These are phyloP conservation scores for Amphicarpaea edgeworthii DNA, from an alignment of 306 rosid genomes.

Conservation along the genomic window DNA sequence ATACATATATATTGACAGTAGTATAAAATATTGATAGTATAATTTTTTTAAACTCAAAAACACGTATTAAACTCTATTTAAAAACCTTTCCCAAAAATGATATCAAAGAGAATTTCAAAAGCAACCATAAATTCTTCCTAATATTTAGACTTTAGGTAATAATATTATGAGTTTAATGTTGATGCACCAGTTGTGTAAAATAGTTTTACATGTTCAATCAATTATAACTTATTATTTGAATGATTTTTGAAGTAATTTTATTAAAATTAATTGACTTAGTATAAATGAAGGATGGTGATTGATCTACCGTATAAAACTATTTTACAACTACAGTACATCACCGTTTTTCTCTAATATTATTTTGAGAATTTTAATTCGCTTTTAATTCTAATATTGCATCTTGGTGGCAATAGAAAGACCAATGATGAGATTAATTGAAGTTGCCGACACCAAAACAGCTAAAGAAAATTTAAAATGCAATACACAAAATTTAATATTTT, in stretches of 20 bases:
- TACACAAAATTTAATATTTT: not conserved
- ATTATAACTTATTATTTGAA: too few relatives aligned
- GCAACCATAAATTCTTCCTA: not conserved
- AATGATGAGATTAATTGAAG: slow-evolving; percentile 17
- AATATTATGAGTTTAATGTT: too few relatives aligned
- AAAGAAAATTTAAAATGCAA: not conserved
- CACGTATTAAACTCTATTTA: not conserved
- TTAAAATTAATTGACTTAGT: too few relatives aligned
- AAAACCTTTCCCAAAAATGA: not conserved
- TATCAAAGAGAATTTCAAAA: not conserved
- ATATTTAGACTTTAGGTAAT: not conserved
- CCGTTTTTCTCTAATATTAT: too few relatives aligned
- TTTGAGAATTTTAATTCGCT: not conserved
- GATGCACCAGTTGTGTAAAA: too few relatives aligned
- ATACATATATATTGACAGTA: too few relatives aligned
- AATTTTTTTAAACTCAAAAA: not conserved
- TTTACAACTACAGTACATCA: too few relatives aligned
- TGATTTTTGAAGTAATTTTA: too few relatives aligned
- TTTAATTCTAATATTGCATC: slow-evolving; percentile 20
- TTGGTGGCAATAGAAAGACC: slow-evolving; percentile 32
- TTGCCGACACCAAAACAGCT: slow-evolving; percentile 24
- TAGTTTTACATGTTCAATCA: too few relatives aligned
- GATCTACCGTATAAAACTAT: too few relatives aligned
- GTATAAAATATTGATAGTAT: too few relatives aligned
- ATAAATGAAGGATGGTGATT: too few relatives aligned